Base-by-base conservation (phyloP, 2,329 filamentous ascomycete species). In the Fusarium siculi region DNA sequence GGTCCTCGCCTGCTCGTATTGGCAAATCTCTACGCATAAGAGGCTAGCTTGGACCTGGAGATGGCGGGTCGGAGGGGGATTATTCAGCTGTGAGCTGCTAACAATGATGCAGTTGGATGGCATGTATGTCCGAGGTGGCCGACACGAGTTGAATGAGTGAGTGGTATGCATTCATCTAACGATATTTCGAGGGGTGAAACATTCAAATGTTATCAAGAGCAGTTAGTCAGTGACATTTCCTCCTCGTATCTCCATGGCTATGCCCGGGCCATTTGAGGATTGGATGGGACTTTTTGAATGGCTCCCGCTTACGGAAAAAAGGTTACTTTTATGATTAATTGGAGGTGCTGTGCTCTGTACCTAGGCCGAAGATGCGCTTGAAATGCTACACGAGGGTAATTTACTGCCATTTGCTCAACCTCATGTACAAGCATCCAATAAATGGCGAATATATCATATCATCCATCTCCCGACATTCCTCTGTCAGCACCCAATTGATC, bases 1-100 rank as follows among this genome's bases (percentile, higher is more conserved):
- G 59, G 63, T 55, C 59, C 18, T 32, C 64, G 43, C 18, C 43
- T 46, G 53, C 65, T 76, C 74, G 71, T 76, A 76, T 77, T 76
- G 58, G 63, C 47, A 62, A 63, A 72, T 72, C 73, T 58, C 54
- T 52, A 44, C 49, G 32, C 34, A 37, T 52, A 58, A 23, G 19
- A 58, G 43, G 11, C 25, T 59, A 53, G 59, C 47, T 53, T 43
- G 21, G 44, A 23, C 50, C 23, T 54, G 53, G 36, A n/a, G 42
- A 50, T 44, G 49, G 42, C 39, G 49, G 49, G 49, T 30, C 54
- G 57, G 65, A 68, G 63, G 63, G 63, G 49, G 61, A 54, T 30
- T 28, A 44, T 52, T 55, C 37, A 42, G 47, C 36, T 60, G 47
- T 23, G 28, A 54, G 46, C 36, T 58, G 44, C 56, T 54, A 15